Evolutionary conservation across 768 basidiomycete genomes (phyloP).

Genomic region (Tricholoma sp.): DNA sequence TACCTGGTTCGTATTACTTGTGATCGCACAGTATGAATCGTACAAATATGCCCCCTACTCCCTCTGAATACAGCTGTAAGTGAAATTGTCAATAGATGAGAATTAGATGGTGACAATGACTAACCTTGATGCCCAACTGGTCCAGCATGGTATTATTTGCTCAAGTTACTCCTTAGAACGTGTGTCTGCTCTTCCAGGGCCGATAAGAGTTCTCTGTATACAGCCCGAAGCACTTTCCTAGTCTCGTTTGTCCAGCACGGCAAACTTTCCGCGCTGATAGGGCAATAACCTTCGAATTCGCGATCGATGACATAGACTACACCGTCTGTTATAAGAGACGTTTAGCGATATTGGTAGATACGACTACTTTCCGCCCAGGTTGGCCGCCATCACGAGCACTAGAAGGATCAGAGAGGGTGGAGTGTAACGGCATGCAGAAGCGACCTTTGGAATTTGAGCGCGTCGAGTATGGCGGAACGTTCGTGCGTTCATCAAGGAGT

Average conservation of each 20-base stretch:
- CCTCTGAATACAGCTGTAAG: too few species aligned
- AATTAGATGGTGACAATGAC: slow-evolving; percentile 7
- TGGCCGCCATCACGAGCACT: slow-evolving; percentile 59
- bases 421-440: slow-evolving; percentile 89
- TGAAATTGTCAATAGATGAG: not conserved
- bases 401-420: slow-evolving; percentile 85
- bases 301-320: slow-evolving; percentile 98
- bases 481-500: slow-evolving; percentile 98
- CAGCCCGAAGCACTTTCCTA: slow-evolving; percentile 94
- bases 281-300: slow-evolving; percentile 99
- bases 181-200: slow-evolving; percentile 97
- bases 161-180: slow-evolving; percentile 88
- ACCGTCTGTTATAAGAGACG: slow-evolving; percentile 95
- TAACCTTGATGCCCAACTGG: slow-evolving; percentile 82
- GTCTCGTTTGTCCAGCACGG: slow-evolving; percentile 91
- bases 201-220: slow-evolving; percentile 96
- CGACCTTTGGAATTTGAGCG: slow-evolving; percentile 94
- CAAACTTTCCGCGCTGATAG: slow-evolving; percentile 92
- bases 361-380: slow-evolving; percentile 87
- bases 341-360: slow-evolving; percentile 97
- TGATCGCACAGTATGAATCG: too few species aligned
- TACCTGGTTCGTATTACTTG: too few species aligned
- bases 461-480: slow-evolving; percentile 94
- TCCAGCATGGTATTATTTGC: slow-evolving; percentile 92
- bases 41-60: too few species aligned